Evolutionary conservation across 2,329 filamentous ascomycete species (phyloP).

Genomic region (Didymella arachidicola): DNA sequence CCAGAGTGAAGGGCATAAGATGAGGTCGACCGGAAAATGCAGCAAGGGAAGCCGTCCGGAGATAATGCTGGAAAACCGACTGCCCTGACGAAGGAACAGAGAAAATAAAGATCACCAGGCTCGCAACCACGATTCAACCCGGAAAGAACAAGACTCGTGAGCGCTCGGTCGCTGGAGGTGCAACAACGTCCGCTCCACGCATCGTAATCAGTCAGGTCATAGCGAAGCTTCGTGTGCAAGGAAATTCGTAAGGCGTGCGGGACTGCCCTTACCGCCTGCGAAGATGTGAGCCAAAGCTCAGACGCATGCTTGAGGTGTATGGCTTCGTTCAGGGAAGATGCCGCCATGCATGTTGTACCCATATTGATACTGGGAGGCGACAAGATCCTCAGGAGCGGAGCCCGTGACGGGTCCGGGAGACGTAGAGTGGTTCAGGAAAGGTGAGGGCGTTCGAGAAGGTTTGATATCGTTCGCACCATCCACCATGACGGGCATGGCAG

Average conservation of each 20-base stretch:
- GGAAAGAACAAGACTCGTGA: constrained; percentile 44
- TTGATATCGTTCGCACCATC: constrained; percentile 52
- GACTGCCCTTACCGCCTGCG: constrained; percentile 11
- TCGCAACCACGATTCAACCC: constrained; percentile 42
- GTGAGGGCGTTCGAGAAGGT: constrained; percentile 40
- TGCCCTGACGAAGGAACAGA: constrained; percentile 23
- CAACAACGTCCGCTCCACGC: constrained; percentile 47
- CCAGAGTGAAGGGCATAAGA: constrained; percentile 44
- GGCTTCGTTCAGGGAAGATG: constrained; percentile 55
- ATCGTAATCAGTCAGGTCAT: constrained; percentile 44
- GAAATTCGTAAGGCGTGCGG: constrained; percentile 45
- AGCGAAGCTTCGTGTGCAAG: constrained; percentile 46
- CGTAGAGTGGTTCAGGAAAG: constrained; percentile 51
- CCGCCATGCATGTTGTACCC: constrained; percentile 51
- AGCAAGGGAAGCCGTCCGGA: constrained; percentile 39
- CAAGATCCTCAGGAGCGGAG: constrained; percentile 51
- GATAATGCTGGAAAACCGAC: constrained; percentile 38
- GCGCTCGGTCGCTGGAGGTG: constrained; percentile 36
- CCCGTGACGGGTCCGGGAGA: constrained; percentile 54
- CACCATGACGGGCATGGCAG: constrained; percentile 42
- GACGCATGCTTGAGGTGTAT: constrained; percentile 55
- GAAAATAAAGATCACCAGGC: constrained; percentile 32
- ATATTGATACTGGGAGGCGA: constrained; percentile 55
- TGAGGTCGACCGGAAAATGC: constrained; percentile 46
- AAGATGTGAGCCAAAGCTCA: constrained; percentile 28